Conservation (phyloP, 2,329 filamentous ascomycete genomes). For the Alternaria sp. region DNA sequence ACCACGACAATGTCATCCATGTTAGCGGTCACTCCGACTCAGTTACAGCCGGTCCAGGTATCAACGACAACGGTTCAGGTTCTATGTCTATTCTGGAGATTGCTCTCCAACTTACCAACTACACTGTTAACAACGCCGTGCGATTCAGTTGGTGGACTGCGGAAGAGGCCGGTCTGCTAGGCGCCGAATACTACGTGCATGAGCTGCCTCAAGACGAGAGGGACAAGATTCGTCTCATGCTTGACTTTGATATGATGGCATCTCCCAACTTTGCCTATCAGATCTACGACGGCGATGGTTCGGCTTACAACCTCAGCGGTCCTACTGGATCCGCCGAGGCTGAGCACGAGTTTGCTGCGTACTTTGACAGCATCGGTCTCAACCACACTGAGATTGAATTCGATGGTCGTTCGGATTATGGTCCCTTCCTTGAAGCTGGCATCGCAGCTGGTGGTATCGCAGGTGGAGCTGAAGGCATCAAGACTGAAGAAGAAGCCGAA, state of each 20-base stretch:
- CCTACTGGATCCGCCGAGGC: constrained; percentile 73
- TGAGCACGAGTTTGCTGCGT: constrained; percentile 63
- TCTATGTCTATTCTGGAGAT: constrained; percentile 67
- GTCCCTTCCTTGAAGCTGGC: constrained; percentile 74
- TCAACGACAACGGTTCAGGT: constrained; percentile 81
- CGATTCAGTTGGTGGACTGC: constrained; percentile 74
- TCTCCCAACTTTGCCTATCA: constrained; percentile 66
- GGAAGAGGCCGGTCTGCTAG: constrained; percentile 70
- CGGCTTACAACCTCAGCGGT: constrained; percentile 49
- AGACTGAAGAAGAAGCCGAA: constrained; percentile 70
- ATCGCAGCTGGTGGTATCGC: constrained; percentile 80
- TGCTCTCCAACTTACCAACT: constrained; percentile 70
- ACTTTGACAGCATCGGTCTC: constrained; percentile 41
- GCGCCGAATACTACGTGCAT: constrained; percentile 65
- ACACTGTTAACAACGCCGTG: constrained; percentile 72
- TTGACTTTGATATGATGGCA: constrained; percentile 77
- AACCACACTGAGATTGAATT: constrained; percentile 73
- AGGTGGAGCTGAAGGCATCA: constrained; percentile 79
- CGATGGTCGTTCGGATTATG: constrained; percentile 82
- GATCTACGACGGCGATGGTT: constrained; percentile 67
- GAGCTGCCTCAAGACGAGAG: constrained; percentile 59
- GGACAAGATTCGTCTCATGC: constrained; percentile 70
- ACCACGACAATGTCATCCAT: constrained; percentile 65
- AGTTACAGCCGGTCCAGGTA: constrained; percentile 70
- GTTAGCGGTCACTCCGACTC: constrained; percentile 69